Base-by-base conservation (phyloP, 2,329 filamentous ascomycete species). In the Cladophialophora chaetospira region DNA sequence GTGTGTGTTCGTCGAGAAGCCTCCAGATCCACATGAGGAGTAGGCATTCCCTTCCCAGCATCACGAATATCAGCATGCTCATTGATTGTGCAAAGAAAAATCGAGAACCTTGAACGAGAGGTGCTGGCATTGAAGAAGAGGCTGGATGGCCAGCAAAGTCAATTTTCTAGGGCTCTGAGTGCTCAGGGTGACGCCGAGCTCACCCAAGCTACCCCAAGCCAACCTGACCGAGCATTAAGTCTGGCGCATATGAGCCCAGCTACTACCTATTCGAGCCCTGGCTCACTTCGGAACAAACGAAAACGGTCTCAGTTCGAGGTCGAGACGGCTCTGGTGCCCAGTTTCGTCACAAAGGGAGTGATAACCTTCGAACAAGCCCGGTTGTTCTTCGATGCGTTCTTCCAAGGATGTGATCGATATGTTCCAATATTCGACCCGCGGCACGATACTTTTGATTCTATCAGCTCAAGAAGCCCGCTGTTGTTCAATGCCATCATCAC, bases 401-500 rank as follows among this genome's bases (percentile, higher is more conserved):
- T 74, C 21, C 61, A 70, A 55, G 72, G 72, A 19, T 74, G 72
- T 36, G 74, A 81, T 64, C 75, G 75, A 58, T 75, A 79, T 44
- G 77, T 80, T 3, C 78, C 78, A 0, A 72, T 80, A 2, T 80
- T 81, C 45, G 77, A 77, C 49, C 71, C 74, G 13, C 60, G 62
- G 11, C 67, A 71, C 31, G 80, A 83, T 58, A 76, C 74, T 0
- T 73, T 81, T 46, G 65, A 72, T 0, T 77, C 75, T 0, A 72
- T 83, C 2, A 70, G 75, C 13, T 65, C 68, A 6, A 72, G 80
- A 10, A 82, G 78, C 52, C 72, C 73, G 2, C 74, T 82, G 13
- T 69, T 83, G 0, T 76, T 83, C 45, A 78, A 80, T 60, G 72
- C 75, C 1, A 79, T 83, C 5, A 77, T 80, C 53, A 76, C 78